Evolutionary conservation across 805 yeast genomes (phyloP).

Genomic region (Groenewaldozyma tartarivorans): DNA sequence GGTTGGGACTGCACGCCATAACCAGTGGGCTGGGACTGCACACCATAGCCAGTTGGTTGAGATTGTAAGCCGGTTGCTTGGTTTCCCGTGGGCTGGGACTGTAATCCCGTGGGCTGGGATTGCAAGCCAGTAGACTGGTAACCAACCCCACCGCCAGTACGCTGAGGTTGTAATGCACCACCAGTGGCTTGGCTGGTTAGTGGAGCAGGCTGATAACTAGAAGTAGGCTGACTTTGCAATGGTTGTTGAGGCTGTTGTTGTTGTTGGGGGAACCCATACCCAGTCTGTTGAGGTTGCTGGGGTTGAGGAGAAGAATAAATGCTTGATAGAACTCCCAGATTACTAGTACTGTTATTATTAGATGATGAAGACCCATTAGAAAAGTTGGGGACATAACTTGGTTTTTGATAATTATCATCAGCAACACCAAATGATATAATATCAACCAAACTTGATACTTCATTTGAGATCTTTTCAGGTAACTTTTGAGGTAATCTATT

Average conservation of each 20-base stretch:
- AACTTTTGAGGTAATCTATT: slow-evolving; percentile 64
- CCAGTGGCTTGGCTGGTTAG: too few relatives aligned
- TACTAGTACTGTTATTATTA: slow-evolving; percentile 19
- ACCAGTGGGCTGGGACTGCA: slow-evolving; percentile 31
- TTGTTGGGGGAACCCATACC: slow-evolving; percentile 3
- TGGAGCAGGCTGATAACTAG: slow-evolving; percentile 11
- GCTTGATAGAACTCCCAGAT: slow-evolving; percentile 1
- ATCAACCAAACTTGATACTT: slow-evolving; percentile 83
- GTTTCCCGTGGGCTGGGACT: slow-evolving; percentile 21
- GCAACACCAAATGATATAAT: slow-evolving; percentile 74
- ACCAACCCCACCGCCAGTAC: slow-evolving; percentile 15
- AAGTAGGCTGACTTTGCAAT: slow-evolving; percentile 17
- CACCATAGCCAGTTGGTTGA: slow-evolving; percentile 33
- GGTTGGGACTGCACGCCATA: slow-evolving; percentile 6
- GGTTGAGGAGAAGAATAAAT: slow-evolving; percentile 1
- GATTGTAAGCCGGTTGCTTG: slow-evolving; percentile 24
- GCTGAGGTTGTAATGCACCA: slow-evolving; percentile 18
- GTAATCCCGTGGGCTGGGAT: slow-evolving; percentile 22
- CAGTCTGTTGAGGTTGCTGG: slow-evolving; percentile 12
- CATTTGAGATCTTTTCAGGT: slow-evolving; percentile 67
- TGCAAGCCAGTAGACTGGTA: slow-evolving; percentile 10
- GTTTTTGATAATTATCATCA: slow-evolving; percentile 31
- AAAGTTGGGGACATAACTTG: slow-evolving; percentile 2
- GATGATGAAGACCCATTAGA: slow-evolving; percentile 16
- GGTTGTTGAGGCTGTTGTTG: slow-evolving; percentile 3